Conservation (phyloP, 768 basidiomycete species). For the Agrocybe pediades region DNA sequence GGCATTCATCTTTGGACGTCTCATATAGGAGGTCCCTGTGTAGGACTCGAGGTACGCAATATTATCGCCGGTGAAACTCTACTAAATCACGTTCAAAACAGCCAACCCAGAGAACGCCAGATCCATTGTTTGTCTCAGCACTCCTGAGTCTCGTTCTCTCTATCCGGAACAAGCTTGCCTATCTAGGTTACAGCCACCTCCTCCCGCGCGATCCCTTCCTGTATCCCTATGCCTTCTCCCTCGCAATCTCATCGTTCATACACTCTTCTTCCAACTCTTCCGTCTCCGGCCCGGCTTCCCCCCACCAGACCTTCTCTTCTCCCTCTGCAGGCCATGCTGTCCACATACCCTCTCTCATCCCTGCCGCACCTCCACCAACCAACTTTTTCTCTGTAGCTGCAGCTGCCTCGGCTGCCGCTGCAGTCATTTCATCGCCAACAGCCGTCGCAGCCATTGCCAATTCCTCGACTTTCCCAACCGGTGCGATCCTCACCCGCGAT, state of each 20-base stretch:
- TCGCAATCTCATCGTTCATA: constrained; percentile 44
- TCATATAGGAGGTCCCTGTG: constrained; percentile 61
- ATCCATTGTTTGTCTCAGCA: constrained; percentile 70
- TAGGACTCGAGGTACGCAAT: constrained; percentile 59
- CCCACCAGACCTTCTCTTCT: constrained; percentile 21
- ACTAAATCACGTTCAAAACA: constrained; percentile 24
- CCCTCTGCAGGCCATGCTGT: constrained; percentile 8
- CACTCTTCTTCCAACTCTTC: constrained; percentile 23
- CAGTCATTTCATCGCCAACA: constrained; percentile 16
- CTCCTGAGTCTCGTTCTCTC: constrained; percentile 70
- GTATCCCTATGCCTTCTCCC: constrained; percentile 59
- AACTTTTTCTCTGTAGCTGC: constrained; percentile 16
- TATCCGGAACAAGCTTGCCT: constrained; percentile 69
- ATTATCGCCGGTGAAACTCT: constrained; percentile 1
- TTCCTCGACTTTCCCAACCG: constrained; percentile 9
- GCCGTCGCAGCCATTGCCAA: constrained; percentile 19
- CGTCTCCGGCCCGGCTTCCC: constrained; percentile 10
- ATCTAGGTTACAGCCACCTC: constrained; percentile 42
- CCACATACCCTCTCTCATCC: constrained; percentile 19
- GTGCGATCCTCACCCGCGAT: constrained; percentile 41
- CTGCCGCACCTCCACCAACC: constrained; percentile 19
- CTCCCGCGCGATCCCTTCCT: constrained; percentile 82
- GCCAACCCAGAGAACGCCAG: constrained; percentile 73
- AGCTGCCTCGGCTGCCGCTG: constrained; percentile 11
- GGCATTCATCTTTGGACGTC: constrained; percentile 70